Percentiles rank a stretch among this genome's conserved stretches.
Evolutionary conservation across 768 basidiomycete species (phyloP).

Genomic region (Kwoniella dejecticola): DNA sequence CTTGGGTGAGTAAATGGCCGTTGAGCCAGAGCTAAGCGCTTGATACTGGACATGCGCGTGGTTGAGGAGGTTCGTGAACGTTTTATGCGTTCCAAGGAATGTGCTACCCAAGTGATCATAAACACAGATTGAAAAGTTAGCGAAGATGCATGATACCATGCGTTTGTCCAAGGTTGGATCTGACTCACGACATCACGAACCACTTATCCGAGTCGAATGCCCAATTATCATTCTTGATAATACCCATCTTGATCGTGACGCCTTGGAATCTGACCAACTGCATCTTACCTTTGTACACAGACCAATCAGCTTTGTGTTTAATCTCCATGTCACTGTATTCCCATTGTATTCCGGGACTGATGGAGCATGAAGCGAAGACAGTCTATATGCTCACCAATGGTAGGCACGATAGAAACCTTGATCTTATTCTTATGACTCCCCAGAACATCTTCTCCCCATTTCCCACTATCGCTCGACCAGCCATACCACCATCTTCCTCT

Average conservation of each 20-base stretch:
- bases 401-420: slow-evolving; percentile 2
- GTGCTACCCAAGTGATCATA: background rate
- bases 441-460: background rate
- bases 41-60: background rate
- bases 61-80: background rate
- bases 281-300: no score
- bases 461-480: background rate
- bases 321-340: no score
- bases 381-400: background rate
- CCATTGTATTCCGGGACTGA: no score
- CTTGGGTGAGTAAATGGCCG: background rate
- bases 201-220: background rate
- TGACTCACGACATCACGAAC: slow-evolving; percentile 11
- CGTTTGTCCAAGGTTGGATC: no score
- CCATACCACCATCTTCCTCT: background rate
- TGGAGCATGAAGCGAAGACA: no score
- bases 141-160: no score
- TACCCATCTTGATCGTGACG: slow-evolving; percentile 4
- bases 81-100: background rate
- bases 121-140: background rate
- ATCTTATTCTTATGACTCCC: background rate
- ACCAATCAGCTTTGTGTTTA: no score
- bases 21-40: background rate
- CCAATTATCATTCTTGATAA: background rate
- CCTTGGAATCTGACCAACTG: slow-evolving; percentile 17